Conservation (phyloP, 2,329 filamentous ascomycete genomes). For the Malbranchea zuffiana region DNA sequence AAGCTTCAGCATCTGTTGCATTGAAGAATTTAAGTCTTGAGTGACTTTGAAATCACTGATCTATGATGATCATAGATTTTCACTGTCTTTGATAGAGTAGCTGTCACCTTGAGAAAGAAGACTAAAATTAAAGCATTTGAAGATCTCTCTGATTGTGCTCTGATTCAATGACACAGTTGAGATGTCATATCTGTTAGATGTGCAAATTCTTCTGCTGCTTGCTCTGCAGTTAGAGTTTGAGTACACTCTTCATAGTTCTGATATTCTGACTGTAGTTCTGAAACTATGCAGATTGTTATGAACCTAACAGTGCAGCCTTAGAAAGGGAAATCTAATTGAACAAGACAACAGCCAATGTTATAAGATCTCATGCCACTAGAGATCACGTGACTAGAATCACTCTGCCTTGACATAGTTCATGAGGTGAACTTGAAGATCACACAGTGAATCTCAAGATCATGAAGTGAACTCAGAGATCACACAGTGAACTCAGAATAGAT, state of each 20-base stretch:
- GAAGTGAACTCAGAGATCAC: no score
- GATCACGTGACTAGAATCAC: no score
- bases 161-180: neutral
- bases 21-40: neutral
- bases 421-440: no score
- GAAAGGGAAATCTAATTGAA: no score
- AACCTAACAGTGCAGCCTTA: no score
- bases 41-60: neutral
- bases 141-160: neutral
- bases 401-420: no score
- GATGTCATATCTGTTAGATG: neutral
- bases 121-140: neutral
- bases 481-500: no score
- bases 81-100: neutral
- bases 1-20: constrained; percentile 1
- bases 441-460: no score
- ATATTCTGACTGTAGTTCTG: neutral
- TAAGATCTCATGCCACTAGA: no score
- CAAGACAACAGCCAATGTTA: no score
- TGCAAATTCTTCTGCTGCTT: neutral
- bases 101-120: neutral
- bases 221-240: neutral
- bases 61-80: neutral
- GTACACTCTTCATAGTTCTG: neutral
- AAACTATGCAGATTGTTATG: neutral